These are phyloP conservation scores for Pythium rhizo-oryzae DNA, from an alignment of 352 stramenopile species.

Conservation along the genomic window DNA sequence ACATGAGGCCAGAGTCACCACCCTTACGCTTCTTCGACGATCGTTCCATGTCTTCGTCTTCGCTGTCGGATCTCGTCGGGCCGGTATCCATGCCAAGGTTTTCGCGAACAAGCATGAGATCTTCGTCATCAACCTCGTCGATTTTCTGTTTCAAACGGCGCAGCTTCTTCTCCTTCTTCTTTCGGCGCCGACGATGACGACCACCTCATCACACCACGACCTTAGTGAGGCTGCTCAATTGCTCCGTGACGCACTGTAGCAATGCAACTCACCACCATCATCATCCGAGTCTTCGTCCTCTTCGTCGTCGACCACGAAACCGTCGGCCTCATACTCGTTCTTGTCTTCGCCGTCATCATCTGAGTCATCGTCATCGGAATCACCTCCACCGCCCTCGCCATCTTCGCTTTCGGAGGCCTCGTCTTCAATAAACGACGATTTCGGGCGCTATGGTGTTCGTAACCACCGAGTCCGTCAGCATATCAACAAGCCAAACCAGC, in stretches of 20 bases:
- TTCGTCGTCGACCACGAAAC: constrained; percentile 88
- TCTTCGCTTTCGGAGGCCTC: constrained; percentile 89
- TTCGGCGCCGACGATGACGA: constrained; percentile 66
- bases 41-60: constrained; percentile 72
- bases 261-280: constrained; percentile 64
- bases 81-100: constrained; percentile 88
- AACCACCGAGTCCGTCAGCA: no score
- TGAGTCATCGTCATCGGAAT: constrained; percentile 68
- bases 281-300: constrained; percentile 73
- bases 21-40: constrained; percentile 73
- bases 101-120: constrained; percentile 88
- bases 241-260: not conserved
- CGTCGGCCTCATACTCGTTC: constrained; percentile 90
- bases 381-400: constrained; percentile 40
- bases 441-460: constrained; percentile 48
- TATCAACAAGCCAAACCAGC: no score
- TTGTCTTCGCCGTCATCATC: constrained; percentile 87
- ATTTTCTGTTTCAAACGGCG: constrained; percentile 88
- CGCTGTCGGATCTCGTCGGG: constrained; percentile 71
- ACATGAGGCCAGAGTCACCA: constrained; percentile 82
- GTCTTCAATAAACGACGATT: constrained; percentile 89
- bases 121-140: constrained; percentile 87
- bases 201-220: constrained; percentile 33
- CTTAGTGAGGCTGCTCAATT: constrained; percentile 25
- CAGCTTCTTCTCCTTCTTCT: constrained; percentile 90